phyloP scores from a whole-genome alignment of 2,329 filamentous ascomycete species.

The Keithomyces neogunnii region DNA sequence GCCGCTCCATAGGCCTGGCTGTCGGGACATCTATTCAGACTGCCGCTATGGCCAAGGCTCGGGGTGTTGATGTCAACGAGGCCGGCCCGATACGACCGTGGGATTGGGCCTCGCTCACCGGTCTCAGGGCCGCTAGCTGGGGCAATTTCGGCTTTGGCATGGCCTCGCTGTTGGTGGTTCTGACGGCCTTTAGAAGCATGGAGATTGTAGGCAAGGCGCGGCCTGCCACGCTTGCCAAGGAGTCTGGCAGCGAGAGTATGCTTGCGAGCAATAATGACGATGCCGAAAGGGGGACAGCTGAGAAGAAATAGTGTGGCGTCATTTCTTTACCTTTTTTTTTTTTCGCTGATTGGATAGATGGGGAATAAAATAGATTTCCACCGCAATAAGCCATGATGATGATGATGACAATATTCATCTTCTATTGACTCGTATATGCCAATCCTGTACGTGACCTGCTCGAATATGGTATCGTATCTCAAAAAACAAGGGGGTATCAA shows the following conservation, averaged over 20 bases:
- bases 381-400: neutral
- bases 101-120: slow-evolving; percentile 38
- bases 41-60: slow-evolving; percentile 44
- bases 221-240: slow-evolving; percentile 10
- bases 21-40: slow-evolving; percentile 58
- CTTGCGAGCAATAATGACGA: neutral
- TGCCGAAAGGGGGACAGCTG: neutral
- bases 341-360: no score
- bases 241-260: neutral
- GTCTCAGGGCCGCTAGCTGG: slow-evolving; percentile 42
- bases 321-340: no score
- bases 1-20: slow-evolving; percentile 56
- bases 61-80: slow-evolving; percentile 33
- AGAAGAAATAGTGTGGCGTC: neutral
- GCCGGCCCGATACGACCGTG: slow-evolving; percentile 32
- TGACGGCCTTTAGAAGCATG: slow-evolving; percentile 40
- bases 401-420: neutral
- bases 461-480: neutral
- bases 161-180: slow-evolving; percentile 33
- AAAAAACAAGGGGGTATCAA: slow-evolving; percentile 1
- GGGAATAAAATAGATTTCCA: neutral
- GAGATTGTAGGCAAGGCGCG: slow-evolving; percentile 40
- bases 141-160: slow-evolving; percentile 42
- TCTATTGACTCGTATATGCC: neutral
- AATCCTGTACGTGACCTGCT: neutral